Evolutionary conservation across 345 rosid genomes (phyloP).

Genomic region (Boechera stricta): DNA sequence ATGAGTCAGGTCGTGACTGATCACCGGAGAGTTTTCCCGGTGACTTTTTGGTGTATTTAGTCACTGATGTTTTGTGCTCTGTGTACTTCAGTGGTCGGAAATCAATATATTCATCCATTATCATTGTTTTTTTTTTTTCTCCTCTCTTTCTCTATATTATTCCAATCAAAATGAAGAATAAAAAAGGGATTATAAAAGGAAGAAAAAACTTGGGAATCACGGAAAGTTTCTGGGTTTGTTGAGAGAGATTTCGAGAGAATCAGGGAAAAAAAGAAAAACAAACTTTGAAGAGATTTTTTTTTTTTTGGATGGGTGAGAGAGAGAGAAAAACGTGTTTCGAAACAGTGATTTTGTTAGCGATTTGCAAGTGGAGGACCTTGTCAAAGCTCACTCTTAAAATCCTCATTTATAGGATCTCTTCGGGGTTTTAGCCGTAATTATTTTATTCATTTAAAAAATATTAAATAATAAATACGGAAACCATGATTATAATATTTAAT

Average conservation of each 20-base stretch:
- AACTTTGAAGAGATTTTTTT: slow-evolving; percentile 6
- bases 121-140: neutral
- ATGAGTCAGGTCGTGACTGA: slow-evolving; percentile 16
- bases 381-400: slow-evolving; percentile 31
- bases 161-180: slow-evolving; percentile 27
- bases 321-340: slow-evolving; percentile 25
- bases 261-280: neutral
- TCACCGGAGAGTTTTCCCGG: slow-evolving; percentile 33
- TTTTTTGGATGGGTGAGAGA: slow-evolving; percentile 18
- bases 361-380: slow-evolving; percentile 28
- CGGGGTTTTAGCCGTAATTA: slow-evolving; percentile 15
- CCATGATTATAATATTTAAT: neutral
- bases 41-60: slow-evolving; percentile 52
- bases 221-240: slow-evolving; percentile 37
- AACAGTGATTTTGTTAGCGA: slow-evolving; percentile 13
- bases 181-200: slow-evolving; percentile 1
- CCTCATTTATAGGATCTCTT: slow-evolving; percentile 43
- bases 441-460: slow-evolving; percentile 2
- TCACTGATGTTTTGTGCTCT: slow-evolving; percentile 60
- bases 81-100: slow-evolving; percentile 71
- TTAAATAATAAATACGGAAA: neutral
- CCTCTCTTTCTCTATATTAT: neutral
- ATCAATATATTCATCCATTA: slow-evolving; percentile 36
- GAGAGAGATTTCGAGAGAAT: slow-evolving; percentile 31
- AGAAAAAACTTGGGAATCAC: slow-evolving; percentile 25